A percentile compares a stretch with the other conserved stretches of the same genome.
phyloP scores from a whole-genome alignment of 1,284 basidiomycete genomes.

The Apiotrichum siamense region DNA sequence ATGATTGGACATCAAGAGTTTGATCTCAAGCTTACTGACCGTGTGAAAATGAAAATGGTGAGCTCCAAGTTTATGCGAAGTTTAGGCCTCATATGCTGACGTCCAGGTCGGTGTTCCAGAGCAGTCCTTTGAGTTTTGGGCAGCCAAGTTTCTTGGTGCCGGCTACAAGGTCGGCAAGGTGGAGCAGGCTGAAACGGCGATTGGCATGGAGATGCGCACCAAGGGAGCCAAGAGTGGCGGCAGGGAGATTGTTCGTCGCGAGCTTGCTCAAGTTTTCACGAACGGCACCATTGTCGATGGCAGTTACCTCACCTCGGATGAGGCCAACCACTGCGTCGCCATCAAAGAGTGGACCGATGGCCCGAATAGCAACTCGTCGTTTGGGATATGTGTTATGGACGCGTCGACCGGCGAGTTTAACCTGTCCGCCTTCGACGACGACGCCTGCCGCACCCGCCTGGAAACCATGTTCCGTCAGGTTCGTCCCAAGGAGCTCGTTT shows the following conservation, averaged over 20 bases:
- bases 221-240: conserved; percentile 46
- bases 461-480: conserved; percentile 92
- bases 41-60: conserved; percentile 93
- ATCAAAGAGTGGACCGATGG: conserved; percentile 55
- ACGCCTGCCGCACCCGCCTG: conserved; percentile 81
- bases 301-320: conserved; percentile 81
- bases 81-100: conserved; percentile 50
- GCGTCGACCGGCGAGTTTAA: conserved; percentile 96
- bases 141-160: conserved; percentile 51
- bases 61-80: not conserved
- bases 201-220: conserved; percentile 56
- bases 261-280: conserved; percentile 92
- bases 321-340: conserved; percentile 90
- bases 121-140: conserved; percentile 68
- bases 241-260: conserved; percentile 77
- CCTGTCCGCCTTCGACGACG: conserved; percentile 82
- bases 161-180: conserved; percentile 97
- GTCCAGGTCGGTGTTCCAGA: conserved; percentile 82
- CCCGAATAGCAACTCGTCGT: conserved; percentile 47
- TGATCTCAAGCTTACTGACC: conserved; percentile 65
- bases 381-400: conserved; percentile 92
- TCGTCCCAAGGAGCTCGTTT: conserved; percentile 85
- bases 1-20: conserved; percentile 81
- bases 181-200: conserved; percentile 91
- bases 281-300: conserved; percentile 94